Percentiles rank a stretch among this genome's conserved stretches.
Conservation (phyloP, 2,329 filamentous ascomycete genomes). For the Alternaria incomplexa region DNA sequence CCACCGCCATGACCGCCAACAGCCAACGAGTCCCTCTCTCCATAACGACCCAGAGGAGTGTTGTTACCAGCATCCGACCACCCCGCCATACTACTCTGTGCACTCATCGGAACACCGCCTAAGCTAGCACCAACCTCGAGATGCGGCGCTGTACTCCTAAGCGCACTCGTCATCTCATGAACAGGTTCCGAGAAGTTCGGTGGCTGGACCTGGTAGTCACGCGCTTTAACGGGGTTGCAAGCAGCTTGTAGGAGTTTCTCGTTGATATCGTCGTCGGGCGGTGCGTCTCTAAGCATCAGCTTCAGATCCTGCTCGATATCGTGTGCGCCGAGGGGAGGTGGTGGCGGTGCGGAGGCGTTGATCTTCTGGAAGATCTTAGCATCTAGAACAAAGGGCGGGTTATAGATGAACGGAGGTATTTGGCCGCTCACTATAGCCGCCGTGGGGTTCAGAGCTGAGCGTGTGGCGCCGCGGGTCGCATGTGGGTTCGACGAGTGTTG, state of each 20-base stretch:
- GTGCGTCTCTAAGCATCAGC: slow-evolving; percentile 52
- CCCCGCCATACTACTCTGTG: slow-evolving; percentile 46
- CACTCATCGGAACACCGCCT: slow-evolving; percentile 50
- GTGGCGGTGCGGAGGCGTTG: slow-evolving; percentile 57
- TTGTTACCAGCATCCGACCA: slow-evolving; percentile 46
- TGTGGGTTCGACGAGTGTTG: slow-evolving; percentile 65
- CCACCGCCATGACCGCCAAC: slow-evolving; percentile 35
- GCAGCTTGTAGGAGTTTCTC: slow-evolving; percentile 47
- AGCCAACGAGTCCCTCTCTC: slow-evolving; percentile 26
- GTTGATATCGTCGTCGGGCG: slow-evolving; percentile 48
- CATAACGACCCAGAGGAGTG: slow-evolving; percentile 44
- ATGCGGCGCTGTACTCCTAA: slow-evolving; percentile 39
- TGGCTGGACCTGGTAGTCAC: slow-evolving; percentile 45
- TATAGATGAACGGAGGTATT: slow-evolving; percentile 50
- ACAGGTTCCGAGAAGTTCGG: slow-evolving; percentile 40
- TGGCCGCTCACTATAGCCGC: slow-evolving; percentile 53
- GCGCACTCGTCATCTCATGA: slow-evolving; percentile 41
- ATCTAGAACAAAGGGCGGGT: slow-evolving; percentile 52
- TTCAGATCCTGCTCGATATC: slow-evolving; percentile 58
- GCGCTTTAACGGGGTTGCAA: slow-evolving; percentile 39
- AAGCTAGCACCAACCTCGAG: slow-evolving; percentile 38
- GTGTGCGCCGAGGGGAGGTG: slow-evolving; percentile 49
- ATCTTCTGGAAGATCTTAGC: slow-evolving; percentile 54
- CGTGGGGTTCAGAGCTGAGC: slow-evolving; percentile 61
- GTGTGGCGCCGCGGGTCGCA: slow-evolving; percentile 58